A percentile compares a stretch with the other conserved stretches of the same genome.
Evolutionary conservation across 345 rosid species (phyloP).

Genomic region (Murraya paniculata): DNA sequence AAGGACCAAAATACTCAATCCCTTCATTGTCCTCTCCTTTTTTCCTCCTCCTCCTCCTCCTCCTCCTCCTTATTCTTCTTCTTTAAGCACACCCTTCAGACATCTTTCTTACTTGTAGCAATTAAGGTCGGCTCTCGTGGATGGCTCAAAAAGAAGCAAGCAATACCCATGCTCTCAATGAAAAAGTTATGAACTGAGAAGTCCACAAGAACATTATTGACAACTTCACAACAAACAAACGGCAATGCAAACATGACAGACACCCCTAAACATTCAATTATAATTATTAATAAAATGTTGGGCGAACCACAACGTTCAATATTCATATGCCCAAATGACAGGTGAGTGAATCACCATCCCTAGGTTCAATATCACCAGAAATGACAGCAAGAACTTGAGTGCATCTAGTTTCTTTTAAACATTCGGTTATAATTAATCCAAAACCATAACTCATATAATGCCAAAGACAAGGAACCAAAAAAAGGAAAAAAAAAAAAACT

Average conservation of each 20-base stretch:
- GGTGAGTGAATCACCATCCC: not conserved
- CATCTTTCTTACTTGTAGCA: not conserved
- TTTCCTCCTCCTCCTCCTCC: no score
- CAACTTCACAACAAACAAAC: not conserved
- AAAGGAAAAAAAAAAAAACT: slow-evolving; percentile 21
- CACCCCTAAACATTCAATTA: no score
- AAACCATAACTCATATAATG: not conserved
- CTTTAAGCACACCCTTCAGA: not conserved
- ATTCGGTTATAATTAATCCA: not conserved
- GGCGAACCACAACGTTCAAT: not conserved
- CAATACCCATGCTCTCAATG: not conserved
- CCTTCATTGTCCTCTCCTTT: not conserved
- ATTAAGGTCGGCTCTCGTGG: not conserved
- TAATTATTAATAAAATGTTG: no score
- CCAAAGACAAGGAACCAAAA: not conserved
- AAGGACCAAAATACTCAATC: not conserved
- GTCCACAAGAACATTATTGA: not conserved
- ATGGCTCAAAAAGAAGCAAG: not conserved
- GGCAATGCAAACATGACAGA: not conserved
- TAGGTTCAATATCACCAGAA: not conserved
- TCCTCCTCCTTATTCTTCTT: accelerated
- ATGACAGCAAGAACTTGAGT: not conserved
- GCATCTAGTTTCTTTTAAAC: not conserved
- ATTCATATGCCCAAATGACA: no score
- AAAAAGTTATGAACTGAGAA: not conserved